phyloP scores from a whole-genome alignment of 2,329 filamentous ascomycete genomes.

The Pseudogymnoascus sp. region DNA sequence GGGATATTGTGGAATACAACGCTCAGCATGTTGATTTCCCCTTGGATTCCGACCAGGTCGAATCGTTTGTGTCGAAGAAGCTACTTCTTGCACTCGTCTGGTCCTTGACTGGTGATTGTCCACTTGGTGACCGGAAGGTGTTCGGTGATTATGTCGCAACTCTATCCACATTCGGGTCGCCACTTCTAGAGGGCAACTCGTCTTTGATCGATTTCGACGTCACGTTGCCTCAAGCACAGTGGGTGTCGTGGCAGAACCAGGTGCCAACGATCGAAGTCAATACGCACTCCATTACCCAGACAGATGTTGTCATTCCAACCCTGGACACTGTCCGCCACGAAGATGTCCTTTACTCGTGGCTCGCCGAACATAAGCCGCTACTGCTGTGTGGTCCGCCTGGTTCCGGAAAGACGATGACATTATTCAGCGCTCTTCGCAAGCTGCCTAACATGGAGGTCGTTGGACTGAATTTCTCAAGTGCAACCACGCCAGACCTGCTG shows the following conservation, averaged over 20 bases:
- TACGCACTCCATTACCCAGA: constrained; percentile 95
- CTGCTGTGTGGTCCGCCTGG: constrained; percentile 94
- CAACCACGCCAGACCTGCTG: constrained; percentile 91
- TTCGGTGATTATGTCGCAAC: constrained; percentile 82
- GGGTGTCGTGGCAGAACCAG: constrained; percentile 89
- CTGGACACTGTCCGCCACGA: constrained; percentile 96
- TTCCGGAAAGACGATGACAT: constrained; percentile 99
- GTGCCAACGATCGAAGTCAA: constrained; percentile 95
- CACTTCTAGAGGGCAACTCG: constrained; percentile 66
- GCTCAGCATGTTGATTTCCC: constrained; percentile 90
- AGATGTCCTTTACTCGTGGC: constrained; percentile 98
- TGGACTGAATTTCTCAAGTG: constrained; percentile 97
- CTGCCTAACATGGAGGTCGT: constrained; percentile 98
- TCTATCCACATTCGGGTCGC: constrained; percentile 78
- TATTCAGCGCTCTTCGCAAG: constrained; percentile 95
- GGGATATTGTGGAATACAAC: constrained; percentile 93
- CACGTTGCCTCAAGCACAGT: constrained; percentile 76
- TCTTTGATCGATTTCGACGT: constrained; percentile 97
- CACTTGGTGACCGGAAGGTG: constrained; percentile 73
- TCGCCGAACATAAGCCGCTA: constrained; percentile 95
- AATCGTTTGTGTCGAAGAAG: constrained; percentile 88
- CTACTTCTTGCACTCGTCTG: constrained; percentile 86
- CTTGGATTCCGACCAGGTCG: constrained; percentile 80
- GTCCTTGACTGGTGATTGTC: constrained; percentile 94
- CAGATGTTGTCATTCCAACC: constrained; percentile 96